A percentile compares a stretch with the other conserved stretches of the same genome.
Conservation (phyloP, 2,329 filamentous ascomycete species). For the Verticillium albo-atrum region DNA sequence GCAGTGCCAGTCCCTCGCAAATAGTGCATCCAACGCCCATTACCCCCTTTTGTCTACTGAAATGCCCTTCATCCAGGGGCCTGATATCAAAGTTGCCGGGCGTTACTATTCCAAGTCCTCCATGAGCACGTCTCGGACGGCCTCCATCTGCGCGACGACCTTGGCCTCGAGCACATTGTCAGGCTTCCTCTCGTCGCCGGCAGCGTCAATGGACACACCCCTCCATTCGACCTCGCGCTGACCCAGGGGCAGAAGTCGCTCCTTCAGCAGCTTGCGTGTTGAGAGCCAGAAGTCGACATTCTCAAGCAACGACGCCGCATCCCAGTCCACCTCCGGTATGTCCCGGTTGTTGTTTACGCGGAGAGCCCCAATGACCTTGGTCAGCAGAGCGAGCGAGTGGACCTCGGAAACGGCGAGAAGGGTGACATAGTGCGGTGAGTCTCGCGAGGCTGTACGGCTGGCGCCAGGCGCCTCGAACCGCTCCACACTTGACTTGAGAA, state of each 20-base stretch:
- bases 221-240: constrained; percentile 66
- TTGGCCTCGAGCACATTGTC: constrained; percentile 68
- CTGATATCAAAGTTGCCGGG: background rate
- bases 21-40: background rate
- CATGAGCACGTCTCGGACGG: constrained; percentile 50
- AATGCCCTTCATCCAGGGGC: background rate
- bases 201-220: constrained; percentile 30
- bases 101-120: constrained; percentile 39
- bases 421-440: constrained; percentile 62
- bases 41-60: background rate
- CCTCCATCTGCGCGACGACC: constrained; percentile 64
- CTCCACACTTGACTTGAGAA: constrained; percentile 68
- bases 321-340: constrained; percentile 71
- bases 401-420: constrained; percentile 71
- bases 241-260: constrained; percentile 68
- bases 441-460: constrained; percentile 44
- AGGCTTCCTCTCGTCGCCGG: constrained; percentile 25
- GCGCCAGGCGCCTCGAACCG: constrained; percentile 62
- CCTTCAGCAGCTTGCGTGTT: constrained; percentile 62
- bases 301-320: constrained; percentile 66
- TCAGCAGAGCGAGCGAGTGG: constrained; percentile 73
- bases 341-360: constrained; percentile 63
- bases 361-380: constrained; percentile 65
- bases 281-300: constrained; percentile 80
- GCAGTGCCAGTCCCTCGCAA: background rate